These are phyloP conservation scores for Mortierella antarctica DNA, from an alignment of 192 early-diverging fungal species.

Conservation along the genomic window DNA sequence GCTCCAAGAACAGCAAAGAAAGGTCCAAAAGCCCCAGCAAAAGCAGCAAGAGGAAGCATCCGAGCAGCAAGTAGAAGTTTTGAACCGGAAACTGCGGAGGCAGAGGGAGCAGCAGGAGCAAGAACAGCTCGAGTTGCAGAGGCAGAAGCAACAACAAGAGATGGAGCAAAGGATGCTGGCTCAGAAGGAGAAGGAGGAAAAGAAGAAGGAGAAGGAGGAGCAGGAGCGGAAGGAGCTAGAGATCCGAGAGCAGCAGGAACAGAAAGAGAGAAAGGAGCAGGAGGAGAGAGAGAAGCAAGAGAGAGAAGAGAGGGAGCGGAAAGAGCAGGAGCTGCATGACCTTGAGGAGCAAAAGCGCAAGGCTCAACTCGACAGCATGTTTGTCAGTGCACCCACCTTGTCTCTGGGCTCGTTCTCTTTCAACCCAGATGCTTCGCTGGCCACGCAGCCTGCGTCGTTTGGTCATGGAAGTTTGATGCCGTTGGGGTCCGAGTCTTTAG, in stretches of 20 bases:
- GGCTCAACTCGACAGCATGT: slow-evolving; percentile 5
- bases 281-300: slow-evolving; percentile 18
- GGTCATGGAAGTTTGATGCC: background rate
- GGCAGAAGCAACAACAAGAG: slow-evolving; percentile 37
- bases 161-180: slow-evolving; percentile 21
- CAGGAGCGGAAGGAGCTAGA: slow-evolving; percentile 26
- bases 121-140: slow-evolving; percentile 27
- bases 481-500: background rate
- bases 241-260: background rate
- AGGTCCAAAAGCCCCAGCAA: slow-evolving; percentile 21
- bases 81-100: slow-evolving; percentile 22
- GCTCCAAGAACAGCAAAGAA: slow-evolving; percentile 37
- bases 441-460: slow-evolving; percentile 16
- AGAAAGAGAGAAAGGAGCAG: slow-evolving; percentile 11
- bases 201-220: slow-evolving; percentile 14
- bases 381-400: slow-evolving; percentile 1
- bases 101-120: slow-evolving; percentile 28
- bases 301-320: background rate
- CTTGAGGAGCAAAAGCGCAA: slow-evolving; percentile 2
- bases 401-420: slow-evolving; percentile 49
- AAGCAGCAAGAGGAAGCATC: slow-evolving; percentile 22
- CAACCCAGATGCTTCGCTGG: slow-evolving; percentile 36
- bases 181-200: slow-evolving; percentile 13
- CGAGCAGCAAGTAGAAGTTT: slow-evolving; percentile 14
- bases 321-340: background rate